Evolutionary conservation across 2,329 filamentous ascomycete genomes (phyloP).

Genomic region (Fusarium chuoi): DNA sequence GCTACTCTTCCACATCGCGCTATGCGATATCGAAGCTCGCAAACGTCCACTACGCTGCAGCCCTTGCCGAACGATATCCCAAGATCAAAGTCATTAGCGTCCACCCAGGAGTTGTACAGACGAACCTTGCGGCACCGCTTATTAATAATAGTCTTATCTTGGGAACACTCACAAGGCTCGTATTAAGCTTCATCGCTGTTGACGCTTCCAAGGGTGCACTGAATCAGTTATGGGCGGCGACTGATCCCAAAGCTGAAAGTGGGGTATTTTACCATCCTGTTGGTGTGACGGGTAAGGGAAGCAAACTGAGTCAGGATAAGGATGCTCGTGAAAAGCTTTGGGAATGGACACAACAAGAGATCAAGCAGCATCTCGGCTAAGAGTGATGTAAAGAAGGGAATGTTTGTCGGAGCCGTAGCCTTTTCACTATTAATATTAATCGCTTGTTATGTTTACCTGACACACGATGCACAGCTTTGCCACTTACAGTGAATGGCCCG

Average conservation of each 20-base stretch:
- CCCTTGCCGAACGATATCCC: not conserved
- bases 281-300: constrained; percentile 4
- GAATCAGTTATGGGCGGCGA: not conserved
- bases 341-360: constrained; percentile 11
- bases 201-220: not conserved
- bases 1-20: not conserved
- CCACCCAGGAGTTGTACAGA: not conserved
- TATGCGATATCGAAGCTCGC: constrained; percentile 2
- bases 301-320: not conserved
- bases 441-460: accelerated
- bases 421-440: not conserved
- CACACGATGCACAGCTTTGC: accelerated
- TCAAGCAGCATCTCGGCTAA: not conserved
- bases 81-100: not conserved
- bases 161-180: not conserved
- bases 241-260: not conserved
- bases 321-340: not conserved
- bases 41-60: constrained; percentile 10
- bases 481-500: accelerated
- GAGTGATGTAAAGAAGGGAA: accelerated
- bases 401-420: not conserved
- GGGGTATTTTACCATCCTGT: constrained; percentile 9
- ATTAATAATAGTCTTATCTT: not conserved
- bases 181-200: not conserved
- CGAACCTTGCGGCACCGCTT: not conserved